Evolutionary conservation across 1,284 basidiomycete species (phyloP).

Genomic region (Macrocystidia cucumis): DNA sequence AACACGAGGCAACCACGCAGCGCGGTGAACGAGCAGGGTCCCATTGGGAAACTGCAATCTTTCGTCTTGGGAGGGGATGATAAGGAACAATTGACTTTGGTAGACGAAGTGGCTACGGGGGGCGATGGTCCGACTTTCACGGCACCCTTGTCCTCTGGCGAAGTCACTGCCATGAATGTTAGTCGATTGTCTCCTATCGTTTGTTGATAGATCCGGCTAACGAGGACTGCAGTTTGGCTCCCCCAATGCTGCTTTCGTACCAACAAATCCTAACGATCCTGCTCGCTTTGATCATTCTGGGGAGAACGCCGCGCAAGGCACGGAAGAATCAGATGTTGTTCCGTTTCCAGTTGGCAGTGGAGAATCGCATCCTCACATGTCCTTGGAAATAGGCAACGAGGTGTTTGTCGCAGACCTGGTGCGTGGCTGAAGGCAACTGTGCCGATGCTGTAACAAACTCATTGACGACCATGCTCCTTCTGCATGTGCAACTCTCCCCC

Average conservation of each 20-base stretch:
- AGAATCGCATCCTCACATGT: conserved; percentile 52
- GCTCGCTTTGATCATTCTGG: conserved; percentile 43
- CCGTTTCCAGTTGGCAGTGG: conserved; percentile 35
- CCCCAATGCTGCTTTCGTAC: conserved; percentile 41
- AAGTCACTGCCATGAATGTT: conserved; percentile 48
- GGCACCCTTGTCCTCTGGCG: conserved; percentile 39
- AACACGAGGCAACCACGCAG: too few relatives aligned
- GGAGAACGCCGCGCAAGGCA: too few relatives aligned
- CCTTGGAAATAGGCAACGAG: conserved; percentile 38
- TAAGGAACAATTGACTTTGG: neutral
- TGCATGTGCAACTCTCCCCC: too few relatives aligned
- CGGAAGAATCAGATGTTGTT: conserved; percentile 26
- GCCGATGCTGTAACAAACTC: too few relatives aligned
- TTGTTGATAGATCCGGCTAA: neutral
- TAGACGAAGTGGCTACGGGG: conserved; percentile 12
- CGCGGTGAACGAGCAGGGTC: neutral
- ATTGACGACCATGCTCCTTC: too few relatives aligned
- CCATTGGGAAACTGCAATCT: conserved; percentile 1
- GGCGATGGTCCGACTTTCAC: conserved; percentile 45
- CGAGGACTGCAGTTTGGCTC: conserved; percentile 38
- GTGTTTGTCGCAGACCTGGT: conserved; percentile 49
- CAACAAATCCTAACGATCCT: conserved; percentile 31
- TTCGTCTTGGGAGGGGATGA: neutral
- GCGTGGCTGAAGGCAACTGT: too few relatives aligned
- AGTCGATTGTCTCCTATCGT: conserved; percentile 13